Conservation (phyloP, 2,329 filamentous ascomycete genomes). For the Trichoderma sp. region DNA sequence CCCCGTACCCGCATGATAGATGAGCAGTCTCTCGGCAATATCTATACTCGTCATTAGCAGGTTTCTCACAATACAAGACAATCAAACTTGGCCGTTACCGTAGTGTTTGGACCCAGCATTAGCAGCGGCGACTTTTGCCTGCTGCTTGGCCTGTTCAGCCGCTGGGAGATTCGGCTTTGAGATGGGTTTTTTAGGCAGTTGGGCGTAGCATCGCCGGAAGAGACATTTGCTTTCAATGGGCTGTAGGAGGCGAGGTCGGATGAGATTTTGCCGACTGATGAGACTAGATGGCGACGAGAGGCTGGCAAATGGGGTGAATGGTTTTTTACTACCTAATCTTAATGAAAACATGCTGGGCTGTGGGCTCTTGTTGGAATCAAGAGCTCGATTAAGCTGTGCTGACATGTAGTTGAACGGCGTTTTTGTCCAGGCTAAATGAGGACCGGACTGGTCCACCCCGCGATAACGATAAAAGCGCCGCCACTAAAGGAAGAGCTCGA, state of each 20-base stretch:
- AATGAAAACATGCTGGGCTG: slow-evolving; percentile 20
- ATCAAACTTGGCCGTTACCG: slow-evolving; percentile 24
- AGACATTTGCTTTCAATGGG: slow-evolving; percentile 27
- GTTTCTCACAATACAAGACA: not conserved
- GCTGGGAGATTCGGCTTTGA: slow-evolving; percentile 24
- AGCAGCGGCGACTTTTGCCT: slow-evolving; percentile 33
- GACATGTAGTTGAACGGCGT: not conserved
- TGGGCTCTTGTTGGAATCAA: not conserved
- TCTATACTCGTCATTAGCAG: slow-evolving; percentile 36
- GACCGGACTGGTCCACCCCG: slow-evolving; percentile 5
- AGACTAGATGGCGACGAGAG: not conserved
- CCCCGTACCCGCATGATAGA: slow-evolving; percentile 74
- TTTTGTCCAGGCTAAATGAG: not conserved
- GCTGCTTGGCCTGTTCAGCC: slow-evolving; percentile 34
- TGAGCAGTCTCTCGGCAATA: slow-evolving; percentile 61
- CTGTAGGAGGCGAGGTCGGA: slow-evolving; percentile 13
- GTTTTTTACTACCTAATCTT: not conserved
- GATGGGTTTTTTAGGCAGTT: slow-evolving; percentile 18
- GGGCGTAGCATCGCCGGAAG: slow-evolving; percentile 34
- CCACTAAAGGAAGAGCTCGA: not conserved
- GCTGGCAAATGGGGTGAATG: not conserved
- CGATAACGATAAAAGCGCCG: slow-evolving; percentile 17
- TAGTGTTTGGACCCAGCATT: slow-evolving; percentile 29
- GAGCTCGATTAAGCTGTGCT: not conserved
- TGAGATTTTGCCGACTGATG: not conserved